These are phyloP conservation scores for Taphrina populina DNA, from an alignment of 1,139 yeast species.

Conservation along the genomic window DNA sequence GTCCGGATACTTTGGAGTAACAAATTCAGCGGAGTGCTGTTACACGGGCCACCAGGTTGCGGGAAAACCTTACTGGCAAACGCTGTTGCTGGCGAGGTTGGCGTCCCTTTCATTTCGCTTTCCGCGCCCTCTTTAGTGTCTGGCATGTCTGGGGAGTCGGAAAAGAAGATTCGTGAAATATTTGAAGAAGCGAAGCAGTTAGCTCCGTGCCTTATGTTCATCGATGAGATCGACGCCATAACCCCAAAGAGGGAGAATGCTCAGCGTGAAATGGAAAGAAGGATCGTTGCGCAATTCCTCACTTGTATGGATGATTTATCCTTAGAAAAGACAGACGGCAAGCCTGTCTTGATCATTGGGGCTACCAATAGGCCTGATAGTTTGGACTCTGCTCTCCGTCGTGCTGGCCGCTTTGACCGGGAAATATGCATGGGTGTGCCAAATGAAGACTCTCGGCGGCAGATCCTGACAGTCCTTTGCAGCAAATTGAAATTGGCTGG, in stretches of 20 bases:
- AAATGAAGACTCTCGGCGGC: conserved; percentile 74
- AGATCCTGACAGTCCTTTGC: conserved; percentile 61
- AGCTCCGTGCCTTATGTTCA: conserved; percentile 90
- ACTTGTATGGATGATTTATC: conserved; percentile 93
- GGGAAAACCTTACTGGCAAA: conserved; percentile 96
- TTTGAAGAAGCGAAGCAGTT: conserved; percentile 86
- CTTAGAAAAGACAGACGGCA: conserved; percentile 82
- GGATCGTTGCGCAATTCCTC: conserved; percentile 91
- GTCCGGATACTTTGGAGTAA: background rate
- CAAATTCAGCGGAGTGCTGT: conserved; percentile 65
- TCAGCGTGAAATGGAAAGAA: conserved; percentile 95
- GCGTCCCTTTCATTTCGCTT: conserved; percentile 84
- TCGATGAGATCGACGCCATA: conserved; percentile 96
- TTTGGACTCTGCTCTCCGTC: conserved; percentile 87
- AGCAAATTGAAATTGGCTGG: conserved; percentile 64
- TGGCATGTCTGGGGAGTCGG: conserved; percentile 99
- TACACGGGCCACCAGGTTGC: conserved; percentile 99
- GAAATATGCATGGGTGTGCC: conserved; percentile 94
- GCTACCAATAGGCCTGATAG: conserved; percentile 98
- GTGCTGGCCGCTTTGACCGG: conserved; percentile 96
- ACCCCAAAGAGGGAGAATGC: conserved; percentile 99
- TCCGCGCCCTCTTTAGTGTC: conserved; percentile 97
- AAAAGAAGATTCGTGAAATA: conserved; percentile 85
- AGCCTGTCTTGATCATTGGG: conserved; percentile 92
- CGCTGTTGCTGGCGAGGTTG: conserved; percentile 81